A percentile compares a stretch with the other conserved stretches of the same genome.
phyloP scores from a whole-genome alignment of 2,329 filamentous ascomycete genomes.

The Exophiala mesophila region DNA sequence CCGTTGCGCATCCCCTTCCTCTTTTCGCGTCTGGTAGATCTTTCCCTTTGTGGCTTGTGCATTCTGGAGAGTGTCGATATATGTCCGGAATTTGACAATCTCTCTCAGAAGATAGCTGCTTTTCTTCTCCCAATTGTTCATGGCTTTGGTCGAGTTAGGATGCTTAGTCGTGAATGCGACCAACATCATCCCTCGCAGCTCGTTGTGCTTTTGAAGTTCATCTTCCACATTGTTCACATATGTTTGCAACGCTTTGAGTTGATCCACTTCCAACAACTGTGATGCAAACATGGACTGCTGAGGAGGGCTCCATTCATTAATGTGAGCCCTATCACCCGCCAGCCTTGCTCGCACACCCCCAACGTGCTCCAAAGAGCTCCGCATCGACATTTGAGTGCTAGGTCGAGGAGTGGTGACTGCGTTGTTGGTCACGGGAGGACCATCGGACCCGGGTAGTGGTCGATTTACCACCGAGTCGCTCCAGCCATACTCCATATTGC shows the following conservation, averaged over 20 bases:
- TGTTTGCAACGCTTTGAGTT: constrained; percentile 65
- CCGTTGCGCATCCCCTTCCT: constrained; percentile 20
- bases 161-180: constrained; percentile 84
- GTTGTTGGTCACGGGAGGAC: constrained; percentile 29
- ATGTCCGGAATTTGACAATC: constrained; percentile 94
- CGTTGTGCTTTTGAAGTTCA: constrained; percentile 82
- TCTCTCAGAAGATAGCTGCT: constrained; percentile 85
- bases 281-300: constrained; percentile 86
- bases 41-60: constrained; percentile 66
- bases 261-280: constrained; percentile 70
- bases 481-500: constrained; percentile 98
- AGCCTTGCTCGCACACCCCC: constrained; percentile 60
- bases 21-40: constrained; percentile 51
- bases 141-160: constrained; percentile 73
- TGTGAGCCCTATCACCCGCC: constrained; percentile 76
- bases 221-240: constrained; percentile 85
- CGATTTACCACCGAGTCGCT: constrained; percentile 76
- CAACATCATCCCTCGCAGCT: constrained; percentile 78
- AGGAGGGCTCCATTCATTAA: constrained; percentile 85
- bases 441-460: constrained; percentile 59
- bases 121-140: constrained; percentile 97
- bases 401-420: constrained; percentile 44
- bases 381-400: constrained; percentile 58
- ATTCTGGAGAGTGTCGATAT: constrained; percentile 75
- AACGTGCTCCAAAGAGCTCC: constrained; percentile 63